phyloP scores from a whole-genome alignment of 768 basidiomycete species.

The Holtermannia corniformis region DNA sequence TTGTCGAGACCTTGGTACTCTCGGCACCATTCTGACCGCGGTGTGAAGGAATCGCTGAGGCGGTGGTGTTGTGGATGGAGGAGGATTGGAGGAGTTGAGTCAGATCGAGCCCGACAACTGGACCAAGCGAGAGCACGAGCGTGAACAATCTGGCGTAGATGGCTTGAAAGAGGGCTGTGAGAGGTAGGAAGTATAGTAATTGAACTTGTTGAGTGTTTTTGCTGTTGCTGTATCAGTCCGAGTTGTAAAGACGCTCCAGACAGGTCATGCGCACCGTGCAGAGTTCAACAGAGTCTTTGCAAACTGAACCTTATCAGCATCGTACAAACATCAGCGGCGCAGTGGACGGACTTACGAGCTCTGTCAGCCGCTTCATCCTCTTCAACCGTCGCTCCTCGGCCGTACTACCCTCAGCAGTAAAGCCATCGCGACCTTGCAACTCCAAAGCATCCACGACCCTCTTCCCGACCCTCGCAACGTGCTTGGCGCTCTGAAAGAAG shows the following conservation, averaged over 20 bases:
- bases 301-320: background rate
- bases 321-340: background rate
- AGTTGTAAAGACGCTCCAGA: background rate
- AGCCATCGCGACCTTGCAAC: background rate
- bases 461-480: slow-evolving; percentile 14
- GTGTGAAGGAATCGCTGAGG: too few relatives aligned
- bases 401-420: background rate
- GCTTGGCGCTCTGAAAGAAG: slow-evolving; percentile 16
- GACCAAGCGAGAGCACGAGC: slow-evolving; percentile 1
- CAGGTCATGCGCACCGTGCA: too few relatives aligned
- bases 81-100: too few relatives aligned
- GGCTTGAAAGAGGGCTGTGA: slow-evolving; percentile 15
- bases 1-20: too few relatives aligned
- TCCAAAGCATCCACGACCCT: background rate
- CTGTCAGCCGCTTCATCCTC: background rate
- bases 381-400: background rate
- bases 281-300: background rate
- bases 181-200: slow-evolving; percentile 26
- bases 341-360: background rate
- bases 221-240: background rate
- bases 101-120: background rate
- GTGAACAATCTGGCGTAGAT: slow-evolving; percentile 24
- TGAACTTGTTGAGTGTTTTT: slow-evolving; percentile 12
- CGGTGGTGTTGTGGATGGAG: too few relatives aligned
- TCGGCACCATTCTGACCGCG: too few relatives aligned